Conservation (phyloP, 2,329 filamentous ascomycete species). For the Aspergillus sp. region DNA sequence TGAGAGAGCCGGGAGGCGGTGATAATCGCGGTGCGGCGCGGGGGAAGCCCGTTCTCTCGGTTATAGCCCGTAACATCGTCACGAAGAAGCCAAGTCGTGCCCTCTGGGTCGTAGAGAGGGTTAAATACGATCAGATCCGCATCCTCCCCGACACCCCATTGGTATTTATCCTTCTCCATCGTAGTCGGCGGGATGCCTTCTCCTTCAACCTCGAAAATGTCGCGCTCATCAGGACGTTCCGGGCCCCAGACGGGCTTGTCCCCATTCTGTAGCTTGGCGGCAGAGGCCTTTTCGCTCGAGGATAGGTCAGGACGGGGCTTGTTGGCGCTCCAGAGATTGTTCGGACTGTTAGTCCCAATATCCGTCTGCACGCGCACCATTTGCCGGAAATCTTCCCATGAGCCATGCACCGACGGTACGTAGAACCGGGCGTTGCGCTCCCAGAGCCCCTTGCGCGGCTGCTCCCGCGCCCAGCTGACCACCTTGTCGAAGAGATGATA, state of each 20-base stretch:
- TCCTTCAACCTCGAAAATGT: slow-evolving; percentile 71
- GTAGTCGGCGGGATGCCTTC: slow-evolving; percentile 70
- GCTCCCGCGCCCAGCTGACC: slow-evolving; percentile 65
- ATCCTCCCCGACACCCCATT: slow-evolving; percentile 86
- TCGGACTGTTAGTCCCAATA: slow-evolving; percentile 62
- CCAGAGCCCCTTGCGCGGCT: slow-evolving; percentile 79
- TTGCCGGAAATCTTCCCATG: slow-evolving; percentile 76
- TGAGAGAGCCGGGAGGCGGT: slow-evolving; percentile 81
- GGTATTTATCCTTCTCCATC: slow-evolving; percentile 76
- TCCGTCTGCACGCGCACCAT: slow-evolving; percentile 75
- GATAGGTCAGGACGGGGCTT: slow-evolving; percentile 26
- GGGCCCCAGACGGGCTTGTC: slow-evolving; percentile 82
- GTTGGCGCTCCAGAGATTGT: slow-evolving; percentile 65
- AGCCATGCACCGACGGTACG: slow-evolving; percentile 70
- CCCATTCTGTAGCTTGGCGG: slow-evolving; percentile 34
- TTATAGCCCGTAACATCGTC: slow-evolving; percentile 87
- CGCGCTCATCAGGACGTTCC: slow-evolving; percentile 63
- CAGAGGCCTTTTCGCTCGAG: slow-evolving; percentile 19
- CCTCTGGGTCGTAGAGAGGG: slow-evolving; percentile 85
- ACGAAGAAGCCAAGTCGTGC: slow-evolving; percentile 78
- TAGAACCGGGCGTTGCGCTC: slow-evolving; percentile 78
- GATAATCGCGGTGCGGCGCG: slow-evolving; percentile 83
- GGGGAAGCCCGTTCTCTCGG: slow-evolving; percentile 56
- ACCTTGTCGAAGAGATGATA: slow-evolving; percentile 76
- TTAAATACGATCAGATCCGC: slow-evolving; percentile 91